A percentile compares a stretch with the other conserved stretches of the same genome.
Evolutionary conservation across 139 green algal genomes (phyloP).

Genomic region (Dunaliella primolecta): DNA sequence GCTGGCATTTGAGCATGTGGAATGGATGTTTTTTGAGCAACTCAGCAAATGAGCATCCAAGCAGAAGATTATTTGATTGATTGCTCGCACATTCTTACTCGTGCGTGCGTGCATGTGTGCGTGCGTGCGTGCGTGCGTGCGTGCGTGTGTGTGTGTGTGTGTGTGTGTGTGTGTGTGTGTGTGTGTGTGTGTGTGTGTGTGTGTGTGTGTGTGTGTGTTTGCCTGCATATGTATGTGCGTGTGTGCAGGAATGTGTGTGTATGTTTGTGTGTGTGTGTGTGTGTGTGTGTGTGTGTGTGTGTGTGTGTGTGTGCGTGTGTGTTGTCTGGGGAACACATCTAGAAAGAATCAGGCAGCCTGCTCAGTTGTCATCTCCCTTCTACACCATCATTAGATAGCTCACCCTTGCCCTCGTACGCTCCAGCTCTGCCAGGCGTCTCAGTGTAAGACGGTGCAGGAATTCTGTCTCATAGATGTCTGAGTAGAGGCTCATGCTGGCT

Average conservation of each 20-base stretch:
- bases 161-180: no score
- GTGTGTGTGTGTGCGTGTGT: no score
- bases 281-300: no score
- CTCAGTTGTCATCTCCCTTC: neutral
- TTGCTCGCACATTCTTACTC: no score
- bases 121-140: neutral
- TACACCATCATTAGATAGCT: neutral
- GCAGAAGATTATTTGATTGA: no score
- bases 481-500: neutral
- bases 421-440: slow-evolving; percentile 35
- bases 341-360: neutral
- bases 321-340: neutral
- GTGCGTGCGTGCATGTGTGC: neutral
- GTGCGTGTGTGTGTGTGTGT: neutral
- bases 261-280: no score
- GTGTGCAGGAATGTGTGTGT: no score
- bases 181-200: no score
- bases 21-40: neutral
- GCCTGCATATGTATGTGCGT: no score
- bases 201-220: no score
- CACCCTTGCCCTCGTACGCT: slow-evolving; percentile 29
- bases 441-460: slow-evolving; percentile 38
- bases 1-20: neutral
- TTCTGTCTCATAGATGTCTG: slow-evolving; percentile 28
- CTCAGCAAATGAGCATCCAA: no score